Conservation (phyloP, 352 stramenopile genomes). For the Ochromonadaceae sp. region DNA sequence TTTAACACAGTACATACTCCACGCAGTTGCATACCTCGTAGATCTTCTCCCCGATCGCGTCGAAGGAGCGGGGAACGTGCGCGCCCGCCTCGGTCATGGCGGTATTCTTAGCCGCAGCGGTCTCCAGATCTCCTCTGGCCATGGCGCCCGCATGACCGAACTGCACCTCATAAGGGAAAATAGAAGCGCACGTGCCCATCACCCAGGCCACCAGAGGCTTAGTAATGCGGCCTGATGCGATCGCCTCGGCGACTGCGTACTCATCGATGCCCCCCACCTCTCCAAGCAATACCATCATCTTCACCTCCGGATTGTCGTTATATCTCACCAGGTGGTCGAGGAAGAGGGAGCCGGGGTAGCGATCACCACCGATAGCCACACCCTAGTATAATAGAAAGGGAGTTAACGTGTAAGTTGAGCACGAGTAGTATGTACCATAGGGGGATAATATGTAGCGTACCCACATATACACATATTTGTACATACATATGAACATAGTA, state of each 20-base stretch:
- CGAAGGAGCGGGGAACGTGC: conserved; percentile 79
- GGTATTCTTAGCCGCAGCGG: conserved; percentile 61
- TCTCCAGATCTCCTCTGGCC: conserved; percentile 76
- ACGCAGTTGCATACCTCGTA: conserved; percentile 48
- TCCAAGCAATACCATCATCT: conserved; percentile 89
- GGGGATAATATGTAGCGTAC: no score
- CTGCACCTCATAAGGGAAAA: conserved; percentile 92
- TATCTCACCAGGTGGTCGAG: conserved; percentile 90
- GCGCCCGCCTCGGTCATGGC: conserved; percentile 66
- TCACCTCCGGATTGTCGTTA: conserved; percentile 78
- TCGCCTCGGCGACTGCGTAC: conserved; percentile 78
- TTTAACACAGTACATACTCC: no score
- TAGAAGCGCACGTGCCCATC: conserved; percentile 89
- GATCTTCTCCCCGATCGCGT: conserved; percentile 79
- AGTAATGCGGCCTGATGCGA: conserved; percentile 77
- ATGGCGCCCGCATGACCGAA: conserved; percentile 87
- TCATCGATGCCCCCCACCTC: conserved; percentile 88
- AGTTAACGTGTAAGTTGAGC: background rate
- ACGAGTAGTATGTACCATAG: background rate
- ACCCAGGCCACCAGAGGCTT: conserved; percentile 95
- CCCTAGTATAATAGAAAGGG: no score
- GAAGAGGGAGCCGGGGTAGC: conserved; percentile 87
- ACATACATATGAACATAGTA: no score
- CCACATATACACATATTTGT: no score
- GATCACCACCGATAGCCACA: conserved; percentile 79